These are phyloP conservation scores for Penicillium sp. DNA, from an alignment of 2,329 filamentous ascomycete genomes.

Conservation along the genomic window DNA sequence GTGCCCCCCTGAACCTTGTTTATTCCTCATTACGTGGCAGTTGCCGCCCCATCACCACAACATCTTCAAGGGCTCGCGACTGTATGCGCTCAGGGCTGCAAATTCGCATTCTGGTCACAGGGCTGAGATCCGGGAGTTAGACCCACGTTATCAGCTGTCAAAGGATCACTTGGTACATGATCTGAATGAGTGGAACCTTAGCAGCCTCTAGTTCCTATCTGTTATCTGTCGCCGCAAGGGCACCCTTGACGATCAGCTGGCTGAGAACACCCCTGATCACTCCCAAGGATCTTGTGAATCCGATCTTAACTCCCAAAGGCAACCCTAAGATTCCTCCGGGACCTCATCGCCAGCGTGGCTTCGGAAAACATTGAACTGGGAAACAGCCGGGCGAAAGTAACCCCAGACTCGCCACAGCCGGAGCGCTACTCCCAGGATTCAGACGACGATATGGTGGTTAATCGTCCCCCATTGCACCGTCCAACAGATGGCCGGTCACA, in stretches of 20 bases:
- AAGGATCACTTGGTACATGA: not conserved
- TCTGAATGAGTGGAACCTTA: constrained; percentile 8
- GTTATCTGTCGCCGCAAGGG: constrained; percentile 11
- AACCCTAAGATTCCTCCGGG: not conserved
- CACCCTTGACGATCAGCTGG: constrained; percentile 2
- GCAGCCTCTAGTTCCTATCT: constrained; percentile 9
- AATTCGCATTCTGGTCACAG: not conserved
- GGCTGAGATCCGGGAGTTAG: not conserved
- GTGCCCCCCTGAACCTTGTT: constrained; percentile 5
- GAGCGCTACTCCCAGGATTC: constrained; percentile 43
- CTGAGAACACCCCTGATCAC: constrained; percentile 7
- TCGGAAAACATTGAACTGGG: constrained; percentile 31
- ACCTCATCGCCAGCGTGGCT: constrained; percentile 36
- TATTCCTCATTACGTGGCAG: constrained; percentile 14
- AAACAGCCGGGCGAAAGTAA: constrained; percentile 27
- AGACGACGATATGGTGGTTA: constrained; percentile 50
- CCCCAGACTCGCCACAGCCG: constrained; percentile 33
- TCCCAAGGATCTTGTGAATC: constrained; percentile 1
- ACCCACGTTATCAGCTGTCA: constrained; percentile 11
- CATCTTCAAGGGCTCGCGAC: not conserved
- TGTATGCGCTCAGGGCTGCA: constrained; percentile 11
- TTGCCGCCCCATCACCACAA: constrained; percentile 1
- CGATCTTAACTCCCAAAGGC: not conserved
- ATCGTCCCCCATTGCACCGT: constrained; percentile 53
- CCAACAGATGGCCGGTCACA: constrained; percentile 54